Percentiles rank a stretch among this genome's conserved stretches.
Conservation (phyloP, 257 asterid species). For the Rhazya stricta region DNA sequence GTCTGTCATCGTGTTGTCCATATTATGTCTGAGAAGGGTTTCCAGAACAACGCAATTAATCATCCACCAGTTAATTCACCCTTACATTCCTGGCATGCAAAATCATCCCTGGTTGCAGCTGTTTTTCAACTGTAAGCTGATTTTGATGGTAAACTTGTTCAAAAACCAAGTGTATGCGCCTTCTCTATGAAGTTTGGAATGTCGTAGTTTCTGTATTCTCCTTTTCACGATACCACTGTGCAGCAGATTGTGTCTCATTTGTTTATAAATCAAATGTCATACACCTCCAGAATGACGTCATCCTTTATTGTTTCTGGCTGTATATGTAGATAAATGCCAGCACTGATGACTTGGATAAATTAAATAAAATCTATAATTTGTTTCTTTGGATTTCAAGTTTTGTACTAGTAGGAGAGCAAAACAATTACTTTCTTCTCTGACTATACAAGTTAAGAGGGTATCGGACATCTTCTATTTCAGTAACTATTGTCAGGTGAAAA, state of each 20-base stretch:
- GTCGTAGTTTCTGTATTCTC: neutral
- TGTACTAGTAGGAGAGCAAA: neutral
- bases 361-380: neutral
- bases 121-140: neutral
- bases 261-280: neutral
- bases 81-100: neutral
- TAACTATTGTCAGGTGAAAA: no score
- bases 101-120: neutral
- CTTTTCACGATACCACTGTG: neutral
- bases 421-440: neutral
- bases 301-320: neutral
- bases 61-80: neutral
- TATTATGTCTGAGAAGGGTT: neutral
- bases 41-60: neutral
- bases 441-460: no score
- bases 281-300: neutral
- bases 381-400: neutral
- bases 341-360: neutral
- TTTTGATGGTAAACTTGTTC: neutral
- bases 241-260: neutral
- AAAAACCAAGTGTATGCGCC: neutral
- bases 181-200: neutral
- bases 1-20: neutral
- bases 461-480: no score
- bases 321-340: neutral